Evolutionary conservation across 2,329 filamentous ascomycete species (phyloP), one percentile per base, ranked within the genome.

Genomic region (Pseudogymnoascus sp.): DNA sequence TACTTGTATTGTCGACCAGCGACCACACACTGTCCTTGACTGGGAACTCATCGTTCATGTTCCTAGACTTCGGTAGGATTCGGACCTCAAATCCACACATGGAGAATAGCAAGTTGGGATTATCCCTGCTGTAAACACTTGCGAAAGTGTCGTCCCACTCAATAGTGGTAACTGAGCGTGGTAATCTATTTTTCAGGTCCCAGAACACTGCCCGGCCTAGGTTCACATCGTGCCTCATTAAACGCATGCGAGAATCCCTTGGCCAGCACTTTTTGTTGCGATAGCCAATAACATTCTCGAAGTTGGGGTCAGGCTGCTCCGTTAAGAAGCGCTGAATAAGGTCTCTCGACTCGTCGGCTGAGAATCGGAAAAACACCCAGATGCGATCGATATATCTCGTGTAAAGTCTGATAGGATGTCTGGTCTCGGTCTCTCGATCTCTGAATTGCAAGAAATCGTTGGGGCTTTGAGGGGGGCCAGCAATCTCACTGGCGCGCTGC

Each of bases 181-280:
- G 96, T 63, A 99, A 81, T 41, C 95, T 88, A 75, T 99, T 99
- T 83, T 99, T 98, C 75, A 99, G 78, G 73, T 99, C 93, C 95
- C 95, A 99, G 79, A 99, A 99, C 1, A 97, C 95, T 64, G 96
- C 96, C 65, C 96, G 89, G 43, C 96, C 95, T 43, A 99, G 86
- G 70, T 99, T 98, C 68, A 99, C 96, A 77, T 99, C 95, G 76
- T 99, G 95, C 66, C 95, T 88, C 95, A 99, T 99, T 70, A 99
- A 78, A 53, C 96, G 89, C 96, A 99, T 99, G 60, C 95, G 87
- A 24, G 93, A 97, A 74, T 99, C 95, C 70, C 95, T 87, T 43
- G 95, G 96, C 95, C 95, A 99, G 77, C 96, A 99, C 75, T 98
- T 99, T 82, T 99, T 99, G 78, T 96, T 99, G 80, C 91, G 93